Evolutionary conservation across 257 asterid species (phyloP).

Genomic region (Vinca minor): DNA sequence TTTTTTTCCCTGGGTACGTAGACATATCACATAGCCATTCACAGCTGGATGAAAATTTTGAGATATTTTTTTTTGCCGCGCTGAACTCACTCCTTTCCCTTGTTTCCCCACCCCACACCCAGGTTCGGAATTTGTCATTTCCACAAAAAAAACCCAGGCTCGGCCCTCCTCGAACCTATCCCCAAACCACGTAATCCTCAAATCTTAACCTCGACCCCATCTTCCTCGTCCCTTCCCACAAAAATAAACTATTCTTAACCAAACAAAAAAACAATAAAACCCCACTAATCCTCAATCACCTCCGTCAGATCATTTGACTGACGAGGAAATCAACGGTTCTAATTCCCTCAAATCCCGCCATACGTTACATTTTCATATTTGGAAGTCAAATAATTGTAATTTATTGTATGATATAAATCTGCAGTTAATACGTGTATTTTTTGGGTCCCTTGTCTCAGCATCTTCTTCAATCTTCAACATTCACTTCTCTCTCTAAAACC

Average conservation of each 20-base stretch:
- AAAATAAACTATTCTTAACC: no score
- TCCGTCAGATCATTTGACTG: constrained; percentile 10
- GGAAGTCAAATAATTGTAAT: not conserved
- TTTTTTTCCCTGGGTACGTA: no score
- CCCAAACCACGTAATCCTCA: not conserved
- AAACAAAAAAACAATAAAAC: no score
- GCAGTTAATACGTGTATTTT: no score
- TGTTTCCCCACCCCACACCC: no score
- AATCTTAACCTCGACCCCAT: constrained; percentile 15
- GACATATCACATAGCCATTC: no score
- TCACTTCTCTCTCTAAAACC: not conserved
- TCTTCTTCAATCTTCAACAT: not conserved
- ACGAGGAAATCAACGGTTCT: not conserved
- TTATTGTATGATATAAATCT: no score
- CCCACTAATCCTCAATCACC: not conserved
- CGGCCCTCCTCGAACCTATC: constrained; percentile 26
- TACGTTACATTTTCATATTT: not conserved
- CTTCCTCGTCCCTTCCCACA: not conserved
- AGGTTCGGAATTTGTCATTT: constrained; percentile 58
- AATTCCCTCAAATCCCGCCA: not conserved
- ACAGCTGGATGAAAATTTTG: constrained; percentile 18
- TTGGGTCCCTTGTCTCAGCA: constrained; percentile 10
- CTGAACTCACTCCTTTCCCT: constrained; percentile 28
- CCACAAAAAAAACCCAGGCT: constrained; percentile 42
- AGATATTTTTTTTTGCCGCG: constrained; percentile 72